A percentile compares a stretch with the other conserved stretches of the same genome.
Evolutionary conservation across 1,139 yeast species (phyloP).

Genomic region (Scheffersomyces illinoinensis): DNA sequence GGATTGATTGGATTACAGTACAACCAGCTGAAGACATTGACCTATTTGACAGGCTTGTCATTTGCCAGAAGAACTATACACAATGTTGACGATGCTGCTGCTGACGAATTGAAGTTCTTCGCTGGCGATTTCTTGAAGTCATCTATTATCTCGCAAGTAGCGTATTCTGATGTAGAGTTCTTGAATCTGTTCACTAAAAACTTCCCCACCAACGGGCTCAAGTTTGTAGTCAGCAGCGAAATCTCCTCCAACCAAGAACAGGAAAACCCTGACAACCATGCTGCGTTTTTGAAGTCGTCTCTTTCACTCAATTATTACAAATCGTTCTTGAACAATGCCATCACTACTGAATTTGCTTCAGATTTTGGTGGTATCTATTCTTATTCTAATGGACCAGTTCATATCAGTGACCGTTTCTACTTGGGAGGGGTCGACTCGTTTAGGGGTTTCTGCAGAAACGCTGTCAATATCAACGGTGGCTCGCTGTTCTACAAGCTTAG

Average conservation of each 20-base stretch:
- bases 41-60: slow-evolving; percentile 39
- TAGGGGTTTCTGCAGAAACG: slow-evolving; percentile 40
- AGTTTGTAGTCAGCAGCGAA: slow-evolving; percentile 25
- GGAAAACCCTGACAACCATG: slow-evolving; percentile 18
- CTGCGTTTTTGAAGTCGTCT: slow-evolving; percentile 29
- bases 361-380: slow-evolving; percentile 39
- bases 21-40: slow-evolving; percentile 13
- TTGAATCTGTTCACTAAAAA: slow-evolving; percentile 28
- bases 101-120: slow-evolving; percentile 30
- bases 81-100: slow-evolving; percentile 44
- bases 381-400: slow-evolving; percentile 30
- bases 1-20: slow-evolving; percentile 47
- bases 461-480: slow-evolving; percentile 43
- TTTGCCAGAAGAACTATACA: slow-evolving; percentile 43
- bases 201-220: slow-evolving; percentile 33
- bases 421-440: slow-evolving; percentile 45
- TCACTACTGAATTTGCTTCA: slow-evolving; percentile 38
- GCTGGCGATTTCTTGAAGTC: slow-evolving; percentile 39
- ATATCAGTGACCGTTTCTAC: slow-evolving; percentile 49
- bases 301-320: slow-evolving; percentile 33
- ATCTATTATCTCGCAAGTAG: slow-evolving; percentile 29
- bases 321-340: slow-evolving; percentile 34
- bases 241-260: slow-evolving; percentile 36
- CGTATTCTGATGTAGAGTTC: slow-evolving; percentile 22
- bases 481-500: slow-evolving; percentile 38